These are phyloP conservation scores for Taiozyma sp. DNA, from an alignment of 1,139 yeast species.

Conservation along the genomic window DNA sequence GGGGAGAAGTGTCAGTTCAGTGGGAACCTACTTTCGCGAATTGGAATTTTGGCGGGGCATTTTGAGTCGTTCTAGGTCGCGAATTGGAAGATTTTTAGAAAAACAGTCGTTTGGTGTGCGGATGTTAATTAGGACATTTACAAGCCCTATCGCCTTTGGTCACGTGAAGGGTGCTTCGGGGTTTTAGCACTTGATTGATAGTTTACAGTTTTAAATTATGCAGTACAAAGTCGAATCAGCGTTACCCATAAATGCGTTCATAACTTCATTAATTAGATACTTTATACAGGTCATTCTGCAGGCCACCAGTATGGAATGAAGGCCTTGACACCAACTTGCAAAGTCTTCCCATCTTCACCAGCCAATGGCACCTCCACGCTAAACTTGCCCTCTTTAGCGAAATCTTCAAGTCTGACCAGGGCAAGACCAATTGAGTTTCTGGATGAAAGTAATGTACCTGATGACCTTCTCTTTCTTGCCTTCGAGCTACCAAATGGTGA, in stretches of 20 bases:
- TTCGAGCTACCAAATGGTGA: constrained; percentile 36
- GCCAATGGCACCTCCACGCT: constrained; percentile 25
- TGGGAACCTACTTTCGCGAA: neutral
- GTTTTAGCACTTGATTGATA: neutral
- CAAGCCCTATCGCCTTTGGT: neutral
- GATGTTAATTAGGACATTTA: neutral
- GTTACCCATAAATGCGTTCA: neutral
- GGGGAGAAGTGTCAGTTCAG: neutral
- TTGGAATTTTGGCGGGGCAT: neutral
- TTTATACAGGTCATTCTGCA: constrained; percentile 4
- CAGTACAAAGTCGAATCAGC: too few relatives aligned
- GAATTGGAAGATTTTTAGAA: neutral
- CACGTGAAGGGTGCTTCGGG: neutral
- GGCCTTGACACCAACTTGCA: constrained; percentile 39
- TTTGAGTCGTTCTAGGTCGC: neutral
- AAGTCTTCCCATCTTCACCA: constrained; percentile 12
- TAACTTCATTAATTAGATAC: neutral
- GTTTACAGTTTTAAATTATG: too few relatives aligned
- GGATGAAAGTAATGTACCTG: constrained; percentile 55
- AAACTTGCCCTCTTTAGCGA: constrained; percentile 30
- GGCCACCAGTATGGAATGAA: constrained; percentile 71
- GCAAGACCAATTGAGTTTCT: constrained; percentile 66
- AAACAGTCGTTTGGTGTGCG: neutral
- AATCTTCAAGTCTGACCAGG: constrained; percentile 36
- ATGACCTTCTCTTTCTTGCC: constrained; percentile 32